Evolutionary conservation across 2,329 filamentous ascomycete genomes (phyloP).

Genomic region (Leptographium galeiforme): DNA sequence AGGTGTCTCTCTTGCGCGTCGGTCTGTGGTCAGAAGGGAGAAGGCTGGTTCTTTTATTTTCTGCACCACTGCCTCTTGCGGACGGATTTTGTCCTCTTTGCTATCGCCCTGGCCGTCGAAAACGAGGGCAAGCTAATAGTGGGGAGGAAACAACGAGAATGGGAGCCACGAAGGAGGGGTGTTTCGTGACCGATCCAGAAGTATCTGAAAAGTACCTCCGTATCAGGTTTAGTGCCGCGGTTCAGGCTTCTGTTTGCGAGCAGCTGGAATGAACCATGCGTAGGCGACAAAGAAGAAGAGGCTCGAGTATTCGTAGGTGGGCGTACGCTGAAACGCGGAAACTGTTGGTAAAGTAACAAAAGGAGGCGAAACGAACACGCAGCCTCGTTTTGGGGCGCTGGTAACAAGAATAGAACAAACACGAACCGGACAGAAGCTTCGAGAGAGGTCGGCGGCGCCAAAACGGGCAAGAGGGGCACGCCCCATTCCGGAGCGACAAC

Average conservation of each 20-base stretch:
- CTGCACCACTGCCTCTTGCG: neutral
- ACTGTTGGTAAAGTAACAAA: neutral
- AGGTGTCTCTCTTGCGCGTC: neutral
- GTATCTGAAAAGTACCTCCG: neutral
- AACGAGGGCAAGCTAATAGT: neutral
- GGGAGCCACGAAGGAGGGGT: conserved; percentile 1
- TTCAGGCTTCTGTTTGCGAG: neutral
- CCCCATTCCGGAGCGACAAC: neutral
- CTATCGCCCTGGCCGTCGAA: neutral
- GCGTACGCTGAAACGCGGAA: neutral
- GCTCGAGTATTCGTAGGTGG: too few relatives aligned
- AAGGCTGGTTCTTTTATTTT: neutral
- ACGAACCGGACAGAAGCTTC: conserved; percentile 4
- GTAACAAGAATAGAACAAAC: neutral
- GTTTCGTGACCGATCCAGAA: neutral
- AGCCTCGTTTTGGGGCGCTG: neutral
- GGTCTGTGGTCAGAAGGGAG: neutral
- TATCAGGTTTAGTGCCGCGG: neutral
- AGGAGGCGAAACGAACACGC: neutral
- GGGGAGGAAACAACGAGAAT: neutral
- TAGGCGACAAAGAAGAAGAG: neutral
- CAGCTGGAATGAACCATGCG: too few relatives aligned
- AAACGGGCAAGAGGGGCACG: conserved; percentile 1
- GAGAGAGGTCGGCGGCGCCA: neutral
- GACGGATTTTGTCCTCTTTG: neutral